Evolutionary conservation across 176 grass and related monocot genomes (phyloP).

Genomic region (Cenchrus fungigraminus): DNA sequence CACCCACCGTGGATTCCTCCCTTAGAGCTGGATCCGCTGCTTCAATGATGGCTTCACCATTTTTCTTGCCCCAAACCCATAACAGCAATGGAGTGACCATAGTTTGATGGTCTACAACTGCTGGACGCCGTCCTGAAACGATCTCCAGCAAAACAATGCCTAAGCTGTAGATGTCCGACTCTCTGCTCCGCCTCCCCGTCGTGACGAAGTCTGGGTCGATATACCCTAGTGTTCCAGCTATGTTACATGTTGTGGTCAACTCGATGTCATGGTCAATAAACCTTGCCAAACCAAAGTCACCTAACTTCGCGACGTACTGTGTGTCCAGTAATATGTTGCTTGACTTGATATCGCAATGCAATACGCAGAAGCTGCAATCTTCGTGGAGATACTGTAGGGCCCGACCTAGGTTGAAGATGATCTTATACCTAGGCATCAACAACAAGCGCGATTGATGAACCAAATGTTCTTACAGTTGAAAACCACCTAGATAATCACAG

Average conservation of each 20-base stretch:
- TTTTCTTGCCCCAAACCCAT: not conserved
- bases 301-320: too few relatives aligned
- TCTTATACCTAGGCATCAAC: too few relatives aligned
- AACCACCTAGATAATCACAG: too few relatives aligned
- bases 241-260: not conserved
- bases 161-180: constrained; percentile 18
- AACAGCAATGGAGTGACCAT: not conserved
- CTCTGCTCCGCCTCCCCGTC: not conserved
- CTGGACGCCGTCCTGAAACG: not conserved
- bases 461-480: too few relatives aligned
- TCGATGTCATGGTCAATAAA: too few relatives aligned
- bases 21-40: not conserved
- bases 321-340: too few relatives aligned
- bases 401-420: too few relatives aligned
- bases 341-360: too few relatives aligned
- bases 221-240: not conserved
- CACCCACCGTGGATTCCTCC: not conserved
- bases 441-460: too few relatives aligned
- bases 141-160: constrained; percentile 8
- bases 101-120: not conserved
- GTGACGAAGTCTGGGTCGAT: not conserved
- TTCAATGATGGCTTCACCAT: not conserved
- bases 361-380: too few relatives aligned
- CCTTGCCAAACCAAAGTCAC: too few relatives aligned
- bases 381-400: too few relatives aligned